These are phyloP conservation scores for Aspergillus sojae DNA, from an alignment of 2,329 filamentous ascomycete species.

Conservation along the genomic window DNA sequence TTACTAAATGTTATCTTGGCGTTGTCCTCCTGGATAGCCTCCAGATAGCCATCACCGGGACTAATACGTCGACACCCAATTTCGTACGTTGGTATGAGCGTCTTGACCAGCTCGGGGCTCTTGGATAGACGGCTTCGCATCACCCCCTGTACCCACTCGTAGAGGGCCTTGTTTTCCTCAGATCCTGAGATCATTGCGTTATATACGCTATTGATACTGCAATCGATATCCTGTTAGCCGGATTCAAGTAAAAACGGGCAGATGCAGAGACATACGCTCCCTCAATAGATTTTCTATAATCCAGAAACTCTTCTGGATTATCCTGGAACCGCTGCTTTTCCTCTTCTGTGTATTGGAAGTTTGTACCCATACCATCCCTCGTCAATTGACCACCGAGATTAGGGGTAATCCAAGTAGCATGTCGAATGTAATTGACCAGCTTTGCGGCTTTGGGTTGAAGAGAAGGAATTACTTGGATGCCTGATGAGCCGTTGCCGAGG, in stretches of 20 bases:
- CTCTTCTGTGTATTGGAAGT: slow-evolving; percentile 28
- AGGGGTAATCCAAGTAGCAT: slow-evolving; percentile 31
- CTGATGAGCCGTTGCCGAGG: slow-evolving; percentile 38
- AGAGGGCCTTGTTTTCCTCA: slow-evolving; percentile 9
- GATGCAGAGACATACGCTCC: slow-evolving; percentile 15
- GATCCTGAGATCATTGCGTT: slow-evolving; percentile 20
- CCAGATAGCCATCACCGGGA: slow-evolving; percentile 32
- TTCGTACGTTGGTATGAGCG: slow-evolving; percentile 27
- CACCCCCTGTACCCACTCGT: neutral
- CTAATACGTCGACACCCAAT: slow-evolving; percentile 33
- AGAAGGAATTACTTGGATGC: slow-evolving; percentile 29
- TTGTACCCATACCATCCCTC: slow-evolving; percentile 21
- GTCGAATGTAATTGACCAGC: slow-evolving; percentile 33
- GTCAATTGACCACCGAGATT: slow-evolving; percentile 26
- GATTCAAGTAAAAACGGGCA: neutral
- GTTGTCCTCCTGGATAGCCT: slow-evolving; percentile 29
- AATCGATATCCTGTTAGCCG: neutral
- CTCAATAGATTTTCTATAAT: slow-evolving; percentile 28
- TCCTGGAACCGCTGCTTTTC: slow-evolving; percentile 25
- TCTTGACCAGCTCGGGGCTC: slow-evolving; percentile 21
- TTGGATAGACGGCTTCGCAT: slow-evolving; percentile 26
- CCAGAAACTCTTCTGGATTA: slow-evolving; percentile 18
- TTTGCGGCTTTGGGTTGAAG: slow-evolving; percentile 20
- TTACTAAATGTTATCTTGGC: slow-evolving; percentile 21
- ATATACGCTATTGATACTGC: slow-evolving; percentile 17